phyloP scores from a whole-genome alignment of 768 basidiomycete genomes.

The Baorangia bicolor region DNA sequence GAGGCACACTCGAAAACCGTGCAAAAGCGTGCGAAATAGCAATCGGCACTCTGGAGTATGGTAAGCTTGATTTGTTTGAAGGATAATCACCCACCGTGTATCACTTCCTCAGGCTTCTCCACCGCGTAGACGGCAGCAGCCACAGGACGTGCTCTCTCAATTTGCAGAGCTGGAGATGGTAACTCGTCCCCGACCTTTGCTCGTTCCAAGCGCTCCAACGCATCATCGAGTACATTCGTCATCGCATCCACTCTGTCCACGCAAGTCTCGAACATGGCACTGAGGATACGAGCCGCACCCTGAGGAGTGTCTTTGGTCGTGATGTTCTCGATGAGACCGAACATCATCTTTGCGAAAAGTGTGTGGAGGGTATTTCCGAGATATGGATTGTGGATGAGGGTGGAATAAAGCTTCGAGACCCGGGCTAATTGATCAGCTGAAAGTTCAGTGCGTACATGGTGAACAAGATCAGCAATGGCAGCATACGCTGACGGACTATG shows the following conservation, averaged over 20 bases:
- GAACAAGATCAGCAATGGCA: constrained; percentile 89
- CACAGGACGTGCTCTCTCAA: constrained; percentile 87
- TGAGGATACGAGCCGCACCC: constrained; percentile 68
- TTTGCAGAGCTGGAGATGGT: constrained; percentile 55
- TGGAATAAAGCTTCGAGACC: constrained; percentile 82
- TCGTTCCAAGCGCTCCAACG: constrained; percentile 48
- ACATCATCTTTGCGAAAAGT: constrained; percentile 89
- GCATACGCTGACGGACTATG: constrained; percentile 76
- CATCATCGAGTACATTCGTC: constrained; percentile 52
- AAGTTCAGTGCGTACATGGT: constrained; percentile 85
- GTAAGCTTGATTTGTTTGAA: constrained; percentile 5
- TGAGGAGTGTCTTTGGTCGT: constrained; percentile 69
- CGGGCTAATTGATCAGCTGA: constrained; percentile 70
- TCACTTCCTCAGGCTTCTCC: constrained; percentile 80
- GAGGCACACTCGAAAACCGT: constrained; percentile 82
- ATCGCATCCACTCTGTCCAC: constrained; percentile 85
- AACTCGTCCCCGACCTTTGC: constrained; percentile 39
- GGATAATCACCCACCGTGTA: constrained; percentile 57
- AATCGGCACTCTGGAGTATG: constrained; percentile 67
- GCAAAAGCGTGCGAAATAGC: constrained; percentile 84
- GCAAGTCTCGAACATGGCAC: constrained; percentile 76
- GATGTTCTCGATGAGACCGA: constrained; percentile 83
- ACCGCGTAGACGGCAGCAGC: constrained; percentile 72
- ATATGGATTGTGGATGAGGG: constrained; percentile 85
- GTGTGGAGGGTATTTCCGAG: constrained; percentile 81